phyloP scores from a whole-genome alignment of 768 basidiomycete genomes.

The Podaxis sp. region DNA sequence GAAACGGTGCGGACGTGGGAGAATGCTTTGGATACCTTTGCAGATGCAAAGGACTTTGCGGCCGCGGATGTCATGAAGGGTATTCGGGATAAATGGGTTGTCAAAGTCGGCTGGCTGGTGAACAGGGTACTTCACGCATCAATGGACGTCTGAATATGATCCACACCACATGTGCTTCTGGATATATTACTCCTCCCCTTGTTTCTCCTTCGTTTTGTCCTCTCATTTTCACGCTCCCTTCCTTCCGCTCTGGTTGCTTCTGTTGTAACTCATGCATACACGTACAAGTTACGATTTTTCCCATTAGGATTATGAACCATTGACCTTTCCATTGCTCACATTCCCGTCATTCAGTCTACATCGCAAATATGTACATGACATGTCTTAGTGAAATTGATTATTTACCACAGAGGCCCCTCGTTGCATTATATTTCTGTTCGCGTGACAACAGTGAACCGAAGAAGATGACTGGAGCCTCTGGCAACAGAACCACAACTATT shows the following conservation, averaged over 20 bases:
- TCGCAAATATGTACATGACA: slow-evolving; percentile 6
- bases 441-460: too few relatives aligned
- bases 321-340: background rate
- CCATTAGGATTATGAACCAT: slow-evolving; percentile 9
- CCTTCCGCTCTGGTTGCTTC: background rate
- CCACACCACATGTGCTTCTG: background rate
- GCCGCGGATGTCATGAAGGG: slow-evolving; percentile 35
- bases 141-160: slow-evolving; percentile 30
- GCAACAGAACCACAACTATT: too few relatives aligned
- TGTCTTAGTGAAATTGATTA: slow-evolving; percentile 1
- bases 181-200: background rate
- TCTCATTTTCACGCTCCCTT: background rate
- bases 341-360: slow-evolving; percentile 4
- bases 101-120: slow-evolving; percentile 77
- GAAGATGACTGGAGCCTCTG: too few relatives aligned
- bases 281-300: background rate
- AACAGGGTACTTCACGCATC: slow-evolving; percentile 39
- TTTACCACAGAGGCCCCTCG: background rate
- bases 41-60: slow-evolving; percentile 44
- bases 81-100: slow-evolving; percentile 62
- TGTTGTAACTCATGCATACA: slow-evolving; percentile 7
- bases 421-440: too few relatives aligned
- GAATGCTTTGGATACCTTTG: slow-evolving; percentile 63
- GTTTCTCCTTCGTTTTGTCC: background rate
- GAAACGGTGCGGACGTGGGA: slow-evolving; percentile 73